phyloP scores from a whole-genome alignment of 805 yeast genomes.

The Candida patagonica region DNA sequence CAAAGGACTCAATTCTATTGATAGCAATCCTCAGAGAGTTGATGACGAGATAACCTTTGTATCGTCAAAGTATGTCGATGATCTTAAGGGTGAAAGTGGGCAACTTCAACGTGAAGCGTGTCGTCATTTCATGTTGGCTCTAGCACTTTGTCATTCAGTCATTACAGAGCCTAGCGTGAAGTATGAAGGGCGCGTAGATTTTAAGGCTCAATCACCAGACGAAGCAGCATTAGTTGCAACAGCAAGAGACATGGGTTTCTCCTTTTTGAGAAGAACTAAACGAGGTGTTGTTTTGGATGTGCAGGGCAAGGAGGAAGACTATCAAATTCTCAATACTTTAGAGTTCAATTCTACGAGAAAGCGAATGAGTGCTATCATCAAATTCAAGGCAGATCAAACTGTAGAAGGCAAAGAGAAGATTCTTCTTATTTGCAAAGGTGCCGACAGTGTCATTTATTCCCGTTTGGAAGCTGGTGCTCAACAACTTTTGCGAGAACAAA shows the following conservation, averaged over 20 bases:
- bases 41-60: slow-evolving; percentile 54
- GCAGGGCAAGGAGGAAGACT: slow-evolving; percentile 41
- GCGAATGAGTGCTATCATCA: slow-evolving; percentile 66
- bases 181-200: slow-evolving; percentile 34
- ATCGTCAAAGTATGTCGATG: slow-evolving; percentile 52
- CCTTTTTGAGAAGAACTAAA: slow-evolving; percentile 49
- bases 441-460: slow-evolving; percentile 66
- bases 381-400: slow-evolving; percentile 27
- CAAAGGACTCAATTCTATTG: slow-evolving; percentile 28
- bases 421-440: slow-evolving; percentile 60
- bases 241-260: slow-evolving; percentile 69
- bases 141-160: slow-evolving; percentile 74
- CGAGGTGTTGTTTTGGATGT: slow-evolving; percentile 37
- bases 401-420: slow-evolving; percentile 28
- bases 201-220: slow-evolving; percentile 81
- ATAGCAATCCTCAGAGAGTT: slow-evolving; percentile 41
- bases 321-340: slow-evolving; percentile 47
- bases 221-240: slow-evolving; percentile 75
- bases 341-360: slow-evolving; percentile 71
- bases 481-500: slow-evolving; percentile 41
- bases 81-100: slow-evolving; percentile 36
- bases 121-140: slow-evolving; percentile 55
- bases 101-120: slow-evolving; percentile 40
- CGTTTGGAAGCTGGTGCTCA: slow-evolving; percentile 34
- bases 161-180: slow-evolving; percentile 45